These are phyloP conservation scores for Volvox carteri DNA, from an alignment of 163 green algal species.

Conservation along the genomic window DNA sequence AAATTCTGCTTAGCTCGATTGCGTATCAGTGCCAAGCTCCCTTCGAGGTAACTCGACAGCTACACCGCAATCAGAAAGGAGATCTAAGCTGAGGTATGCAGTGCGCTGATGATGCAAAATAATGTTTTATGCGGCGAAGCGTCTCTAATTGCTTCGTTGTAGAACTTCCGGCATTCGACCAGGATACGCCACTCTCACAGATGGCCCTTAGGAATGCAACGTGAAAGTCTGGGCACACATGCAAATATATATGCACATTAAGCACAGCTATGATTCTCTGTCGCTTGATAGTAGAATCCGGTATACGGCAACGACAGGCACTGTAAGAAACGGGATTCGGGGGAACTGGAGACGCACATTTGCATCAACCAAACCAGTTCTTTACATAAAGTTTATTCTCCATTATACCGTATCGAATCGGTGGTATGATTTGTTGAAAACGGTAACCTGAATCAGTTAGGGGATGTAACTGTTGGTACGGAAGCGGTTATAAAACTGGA, in stretches of 20 bases:
- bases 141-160: too few relatives aligned
- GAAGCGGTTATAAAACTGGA: too few relatives aligned
- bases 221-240: not conserved
- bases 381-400: too few relatives aligned
- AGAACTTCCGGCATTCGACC: slow-evolving; percentile 15
- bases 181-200: not conserved
- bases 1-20: not conserved
- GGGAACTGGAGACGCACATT: not conserved
- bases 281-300: not conserved
- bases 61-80: not conserved
- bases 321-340: not conserved
- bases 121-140: too few relatives aligned
- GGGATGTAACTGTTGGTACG: too few relatives aligned
- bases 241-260: not conserved
- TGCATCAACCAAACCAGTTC: not conserved
- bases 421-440: too few relatives aligned
- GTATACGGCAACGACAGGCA: not conserved
- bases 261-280: not conserved
- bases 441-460: too few relatives aligned
- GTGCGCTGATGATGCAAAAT: too few relatives aligned
- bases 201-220: not conserved
- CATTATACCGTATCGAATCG: too few relatives aligned
- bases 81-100: too few relatives aligned
- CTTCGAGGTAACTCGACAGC: not conserved
- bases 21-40: not conserved